Base-by-base conservation (phyloP, 345 rosid genomes). In the Geranium brycei region DNA sequence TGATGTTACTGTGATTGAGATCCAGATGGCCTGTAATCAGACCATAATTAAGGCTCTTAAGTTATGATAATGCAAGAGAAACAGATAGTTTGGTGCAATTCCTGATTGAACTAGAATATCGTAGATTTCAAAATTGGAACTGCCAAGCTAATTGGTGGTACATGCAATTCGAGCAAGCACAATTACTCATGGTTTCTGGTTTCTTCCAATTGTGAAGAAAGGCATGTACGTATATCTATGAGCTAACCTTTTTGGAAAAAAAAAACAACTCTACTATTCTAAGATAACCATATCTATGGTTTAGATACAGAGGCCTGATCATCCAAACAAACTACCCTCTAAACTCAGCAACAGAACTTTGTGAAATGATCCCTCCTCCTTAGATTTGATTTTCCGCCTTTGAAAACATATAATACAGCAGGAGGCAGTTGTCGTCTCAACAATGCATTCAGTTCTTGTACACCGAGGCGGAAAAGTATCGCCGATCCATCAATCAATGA, bases 401-500 rank as follows among this genome's bases (percentile, higher is more conserved):
- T 47, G 10, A 47, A 13, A 47, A 47, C 73, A 10, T 72, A 65
- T 31, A 59, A 17, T 16, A 59, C n/a, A 6, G 69, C 58, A 51
- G 72, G 55, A 31, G 82, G 82, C 40, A 78, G 79, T 68, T 64
- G 64, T 62, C 76, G 70, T 58, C 51, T 35, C 72, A 82, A 23
- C 66, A 59, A 56, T 68, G 60, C 70, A 41, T 73, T 77, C 4
- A 78, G 40, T 41, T 30, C 75, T 63, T 67, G 69, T 30, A 65
- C 38, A 72, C 72, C 56, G 31, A 31, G 62, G 4, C 55, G 11
- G 31, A 84, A 64, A 62, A 79, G 35, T 75, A 62, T 59, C 6
- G 75, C 73, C 31, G 84, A 17, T 58, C 79, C 85, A 68, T 85
- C 79, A 2, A 89, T 64, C 79, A 84, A 93, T 2, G 63, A 41